Percentiles rank a stretch among this genome's conserved stretches.
phyloP scores from a whole-genome alignment of 306 rosid genomes.

The Lathyrus sativus region DNA sequence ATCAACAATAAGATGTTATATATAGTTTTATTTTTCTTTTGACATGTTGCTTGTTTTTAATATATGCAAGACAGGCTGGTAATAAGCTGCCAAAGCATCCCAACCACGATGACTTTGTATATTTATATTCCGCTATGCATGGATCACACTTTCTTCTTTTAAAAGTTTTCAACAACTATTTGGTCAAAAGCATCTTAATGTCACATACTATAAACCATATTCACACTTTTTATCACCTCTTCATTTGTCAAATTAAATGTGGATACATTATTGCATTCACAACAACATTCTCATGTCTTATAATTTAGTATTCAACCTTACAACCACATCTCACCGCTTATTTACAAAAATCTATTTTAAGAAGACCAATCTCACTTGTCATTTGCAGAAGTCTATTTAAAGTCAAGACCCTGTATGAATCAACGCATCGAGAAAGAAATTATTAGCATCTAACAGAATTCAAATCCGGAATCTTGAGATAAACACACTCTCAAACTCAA shows the following conservation, averaged over 20 bases:
- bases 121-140: slow-evolving; percentile 51
- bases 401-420: no score
- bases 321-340: no score
- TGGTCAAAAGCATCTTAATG: slow-evolving; percentile 26
- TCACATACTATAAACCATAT: slow-evolving; percentile 25
- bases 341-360: no score
- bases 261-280: slow-evolving; percentile 23
- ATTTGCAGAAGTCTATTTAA: no score
- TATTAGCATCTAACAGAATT: no score
- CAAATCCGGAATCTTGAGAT: no score
- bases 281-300: neutral
- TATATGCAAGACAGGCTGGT: slow-evolving; percentile 57
- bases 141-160: slow-evolving; percentile 46
- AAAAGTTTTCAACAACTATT: slow-evolving; percentile 44
- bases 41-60: slow-evolving; percentile 29
- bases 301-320: no score
- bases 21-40: no score
- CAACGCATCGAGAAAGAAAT: no score
- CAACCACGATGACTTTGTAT: slow-evolving; percentile 42
- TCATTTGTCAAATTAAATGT: slow-evolving; percentile 15
- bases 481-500: no score
- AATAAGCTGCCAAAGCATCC: slow-evolving; percentile 37
- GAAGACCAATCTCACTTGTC: no score
- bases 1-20: no score
- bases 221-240: slow-evolving; percentile 28